Conservation (phyloP, 495 filamentous ascomycete genomes). For the Mytilinidion resinicola region DNA sequence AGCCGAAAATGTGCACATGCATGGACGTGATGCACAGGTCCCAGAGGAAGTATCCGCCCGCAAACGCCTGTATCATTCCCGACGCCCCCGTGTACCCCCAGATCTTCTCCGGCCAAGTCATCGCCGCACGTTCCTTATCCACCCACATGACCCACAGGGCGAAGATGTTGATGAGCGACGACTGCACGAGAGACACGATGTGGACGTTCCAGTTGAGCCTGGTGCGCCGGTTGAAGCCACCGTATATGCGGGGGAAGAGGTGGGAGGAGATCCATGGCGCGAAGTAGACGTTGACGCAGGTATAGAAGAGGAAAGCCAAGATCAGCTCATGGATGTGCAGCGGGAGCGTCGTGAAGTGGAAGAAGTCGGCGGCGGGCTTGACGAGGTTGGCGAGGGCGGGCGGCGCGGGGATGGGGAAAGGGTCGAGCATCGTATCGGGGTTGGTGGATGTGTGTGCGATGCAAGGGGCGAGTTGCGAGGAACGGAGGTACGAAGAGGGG, state of each 20-base stretch:
- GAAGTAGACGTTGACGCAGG: slow-evolving; percentile 61
- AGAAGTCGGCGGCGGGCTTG: slow-evolving; percentile 51
- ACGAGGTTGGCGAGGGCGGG: slow-evolving; percentile 45
- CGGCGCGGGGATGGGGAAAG: slow-evolving; percentile 54
- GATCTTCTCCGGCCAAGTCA: slow-evolving; percentile 69
- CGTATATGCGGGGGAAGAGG: slow-evolving; percentile 69
- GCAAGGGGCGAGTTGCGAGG: slow-evolving; percentile 14
- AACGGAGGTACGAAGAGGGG: not conserved
- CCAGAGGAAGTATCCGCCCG: slow-evolving; percentile 93
- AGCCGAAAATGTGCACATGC: slow-evolving; percentile 74
- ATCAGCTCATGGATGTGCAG: slow-evolving; percentile 87
- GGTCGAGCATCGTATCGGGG: slow-evolving; percentile 57
- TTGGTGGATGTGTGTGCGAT: not conserved
- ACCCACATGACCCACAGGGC: slow-evolving; percentile 77
- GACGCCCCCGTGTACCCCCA: slow-evolving; percentile 83
- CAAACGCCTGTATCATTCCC: slow-evolving; percentile 77
- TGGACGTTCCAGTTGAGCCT: slow-evolving; percentile 95
- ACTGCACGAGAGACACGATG: slow-evolving; percentile 88
- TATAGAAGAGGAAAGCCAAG: slow-evolving; percentile 67
- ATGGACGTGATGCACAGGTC: slow-evolving; percentile 69
- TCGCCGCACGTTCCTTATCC: slow-evolving; percentile 68
- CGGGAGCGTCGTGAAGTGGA: slow-evolving; percentile 63
- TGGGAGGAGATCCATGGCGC: slow-evolving; percentile 66
- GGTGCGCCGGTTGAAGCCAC: slow-evolving; percentile 56
- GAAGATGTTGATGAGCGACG: slow-evolving; percentile 64